Evolutionary conservation across 2,329 filamentous ascomycete genomes (phyloP).

Genomic region (Chalara sp.): DNA sequence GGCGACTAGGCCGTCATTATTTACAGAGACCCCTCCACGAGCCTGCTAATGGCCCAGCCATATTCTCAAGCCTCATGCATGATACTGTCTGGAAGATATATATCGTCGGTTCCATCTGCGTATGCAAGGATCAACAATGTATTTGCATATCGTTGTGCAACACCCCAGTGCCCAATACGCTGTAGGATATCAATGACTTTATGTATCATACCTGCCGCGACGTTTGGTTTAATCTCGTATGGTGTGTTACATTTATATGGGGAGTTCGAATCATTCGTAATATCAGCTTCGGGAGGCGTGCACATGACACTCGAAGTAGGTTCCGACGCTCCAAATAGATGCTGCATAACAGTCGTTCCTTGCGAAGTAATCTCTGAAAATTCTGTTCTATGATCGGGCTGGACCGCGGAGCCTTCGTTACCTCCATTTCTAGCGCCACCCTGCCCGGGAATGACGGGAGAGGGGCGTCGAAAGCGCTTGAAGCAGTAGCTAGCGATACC

Average conservation of each 20-base stretch:
- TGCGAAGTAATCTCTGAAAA: not conserved
- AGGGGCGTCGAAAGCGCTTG: constrained; percentile 3
- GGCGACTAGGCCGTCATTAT: too few relatives aligned
- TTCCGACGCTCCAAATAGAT: not conserved
- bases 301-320: not conserved
- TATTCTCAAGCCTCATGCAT: too few relatives aligned
- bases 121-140: not conserved
- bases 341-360: not conserved
- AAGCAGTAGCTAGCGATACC: constrained; percentile 9
- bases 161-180: constrained; percentile 9
- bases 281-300: not conserved
- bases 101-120: not conserved
- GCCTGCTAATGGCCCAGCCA: too few relatives aligned
- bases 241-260: not conserved
- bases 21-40: too few relatives aligned
- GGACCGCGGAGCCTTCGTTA: not conserved
- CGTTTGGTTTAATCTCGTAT: not conserved
- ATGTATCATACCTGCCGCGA: not conserved
- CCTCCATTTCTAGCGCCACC: not conserved
- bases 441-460: not conserved
- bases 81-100: too few relatives aligned
- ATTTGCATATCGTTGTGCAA: constrained; percentile 5
- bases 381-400: not conserved
- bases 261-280: not conserved
- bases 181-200: constrained; percentile 5